phyloP scores from a whole-genome alignment of 2,329 filamentous ascomycete genomes.

The Talaromyces sp. region DNA sequence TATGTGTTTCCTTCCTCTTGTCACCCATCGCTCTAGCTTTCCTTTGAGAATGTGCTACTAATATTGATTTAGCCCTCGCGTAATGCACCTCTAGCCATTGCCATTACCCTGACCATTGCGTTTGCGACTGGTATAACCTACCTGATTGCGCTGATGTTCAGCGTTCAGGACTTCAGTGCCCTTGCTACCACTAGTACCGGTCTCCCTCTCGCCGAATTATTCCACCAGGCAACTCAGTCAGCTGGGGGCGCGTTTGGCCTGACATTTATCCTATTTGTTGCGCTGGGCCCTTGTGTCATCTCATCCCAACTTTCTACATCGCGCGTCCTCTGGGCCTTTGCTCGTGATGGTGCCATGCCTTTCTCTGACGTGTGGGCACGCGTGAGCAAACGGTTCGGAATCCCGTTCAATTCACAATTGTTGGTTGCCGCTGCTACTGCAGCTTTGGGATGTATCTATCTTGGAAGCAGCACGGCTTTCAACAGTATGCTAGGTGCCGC shows the following conservation, averaged over 20 bases:
- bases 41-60: not conserved
- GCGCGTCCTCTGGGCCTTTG: constrained; percentile 56
- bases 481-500: constrained; percentile 44
- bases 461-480: constrained; percentile 63
- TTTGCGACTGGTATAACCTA: constrained; percentile 49
- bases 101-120: constrained; percentile 45
- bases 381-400: constrained; percentile 41
- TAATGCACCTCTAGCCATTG: constrained; percentile 30
- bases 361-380: constrained; percentile 30
- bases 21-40: no score
- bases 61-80: constrained; percentile 22
- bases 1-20: constrained; percentile 24
- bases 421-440: constrained; percentile 48
- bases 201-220: constrained; percentile 64
- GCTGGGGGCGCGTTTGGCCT: constrained; percentile 49
- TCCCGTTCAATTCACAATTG: constrained; percentile 53
- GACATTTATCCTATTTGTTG: constrained; percentile 38
- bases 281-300: constrained; percentile 30
- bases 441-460: constrained; percentile 59
- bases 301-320: constrained; percentile 40
- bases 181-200: constrained; percentile 36
- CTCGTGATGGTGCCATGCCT: constrained; percentile 47
- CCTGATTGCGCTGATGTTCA: constrained; percentile 50
- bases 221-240: constrained; percentile 52
- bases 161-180: constrained; percentile 44